phyloP scores from a whole-genome alignment of 169 alveolate species.

The Eimeria mitis region DNA sequence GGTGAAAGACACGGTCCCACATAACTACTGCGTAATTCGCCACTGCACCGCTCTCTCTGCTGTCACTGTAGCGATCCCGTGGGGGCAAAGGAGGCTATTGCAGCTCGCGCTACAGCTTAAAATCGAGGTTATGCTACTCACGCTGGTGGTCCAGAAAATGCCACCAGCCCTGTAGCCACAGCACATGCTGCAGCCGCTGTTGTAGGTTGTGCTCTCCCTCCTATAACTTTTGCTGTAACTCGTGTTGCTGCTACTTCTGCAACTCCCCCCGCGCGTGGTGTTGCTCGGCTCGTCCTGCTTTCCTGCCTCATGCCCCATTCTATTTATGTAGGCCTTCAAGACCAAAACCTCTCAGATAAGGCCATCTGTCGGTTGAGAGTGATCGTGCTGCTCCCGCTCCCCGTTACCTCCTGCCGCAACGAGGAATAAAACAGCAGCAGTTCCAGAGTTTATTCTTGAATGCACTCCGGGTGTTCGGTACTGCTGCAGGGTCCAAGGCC shows the following conservation, averaged over 20 bases:
- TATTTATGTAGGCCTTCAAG: not conserved
- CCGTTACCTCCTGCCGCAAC: not conserved
- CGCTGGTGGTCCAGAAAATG: not conserved
- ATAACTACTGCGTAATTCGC: not conserved
- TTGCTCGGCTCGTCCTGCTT: not conserved
- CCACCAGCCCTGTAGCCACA: not conserved
- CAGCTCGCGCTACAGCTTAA: not conserved
- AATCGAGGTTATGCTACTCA: not conserved
- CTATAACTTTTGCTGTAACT: not conserved
- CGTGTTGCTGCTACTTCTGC: not conserved
- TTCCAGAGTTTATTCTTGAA: slow-evolving; percentile 45
- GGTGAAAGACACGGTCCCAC: not conserved
- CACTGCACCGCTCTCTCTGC: not conserved
- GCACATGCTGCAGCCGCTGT: not conserved
- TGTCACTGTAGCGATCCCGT: not conserved
- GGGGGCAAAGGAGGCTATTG: not conserved
- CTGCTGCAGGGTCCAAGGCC: slow-evolving; percentile 38
- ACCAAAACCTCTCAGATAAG: not conserved
- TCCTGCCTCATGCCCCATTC: not conserved
- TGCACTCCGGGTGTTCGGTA: slow-evolving; percentile 63
- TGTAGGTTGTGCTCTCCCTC: not conserved
- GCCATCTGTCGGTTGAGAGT: not conserved
- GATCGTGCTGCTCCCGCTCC: not conserved
- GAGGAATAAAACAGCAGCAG: not conserved
- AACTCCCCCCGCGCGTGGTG: not conserved